Conservation (phyloP, 345 rosid genomes). For the Eucalyptus caleyi region DNA sequence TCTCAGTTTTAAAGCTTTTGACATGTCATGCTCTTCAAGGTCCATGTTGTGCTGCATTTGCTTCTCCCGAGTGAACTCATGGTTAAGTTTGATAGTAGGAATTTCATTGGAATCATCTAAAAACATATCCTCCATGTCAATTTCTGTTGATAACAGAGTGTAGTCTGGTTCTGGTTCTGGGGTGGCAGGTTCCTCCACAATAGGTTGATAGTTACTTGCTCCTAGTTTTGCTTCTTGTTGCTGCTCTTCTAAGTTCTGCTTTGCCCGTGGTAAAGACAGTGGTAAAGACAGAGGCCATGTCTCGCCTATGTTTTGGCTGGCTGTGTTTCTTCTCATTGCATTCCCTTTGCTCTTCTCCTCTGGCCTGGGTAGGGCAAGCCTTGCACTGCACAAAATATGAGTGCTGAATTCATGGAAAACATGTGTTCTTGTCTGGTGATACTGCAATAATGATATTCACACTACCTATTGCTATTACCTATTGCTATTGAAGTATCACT, state of each 20-base stretch:
- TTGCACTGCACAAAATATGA: slow-evolving; percentile 46
- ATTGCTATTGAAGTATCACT: neutral
- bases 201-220: slow-evolving; percentile 43
- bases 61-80: slow-evolving; percentile 43
- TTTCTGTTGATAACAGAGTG: slow-evolving; percentile 13
- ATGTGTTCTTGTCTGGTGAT: neutral
- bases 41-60: slow-evolving; percentile 57
- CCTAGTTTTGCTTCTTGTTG: slow-evolving; percentile 9
- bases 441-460: neutral
- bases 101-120: slow-evolving; percentile 66
- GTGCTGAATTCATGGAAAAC: neutral
- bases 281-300: slow-evolving; percentile 26
- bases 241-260: slow-evolving; percentile 10
- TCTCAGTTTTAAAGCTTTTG: slow-evolving; percentile 67
- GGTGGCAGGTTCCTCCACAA: slow-evolving; percentile 78
- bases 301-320: slow-evolving; percentile 21
- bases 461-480: neutral
- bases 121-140: slow-evolving; percentile 61
- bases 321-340: neutral
- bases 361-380: slow-evolving; percentile 71
- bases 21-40: slow-evolving; percentile 55
- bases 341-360: slow-evolving; percentile 30
- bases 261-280: neutral
- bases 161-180: slow-evolving; percentile 39
- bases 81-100: slow-evolving; percentile 65